Conservation (phyloP, 257 asterid genomes). For the Galeopsis tetrahit region DNA sequence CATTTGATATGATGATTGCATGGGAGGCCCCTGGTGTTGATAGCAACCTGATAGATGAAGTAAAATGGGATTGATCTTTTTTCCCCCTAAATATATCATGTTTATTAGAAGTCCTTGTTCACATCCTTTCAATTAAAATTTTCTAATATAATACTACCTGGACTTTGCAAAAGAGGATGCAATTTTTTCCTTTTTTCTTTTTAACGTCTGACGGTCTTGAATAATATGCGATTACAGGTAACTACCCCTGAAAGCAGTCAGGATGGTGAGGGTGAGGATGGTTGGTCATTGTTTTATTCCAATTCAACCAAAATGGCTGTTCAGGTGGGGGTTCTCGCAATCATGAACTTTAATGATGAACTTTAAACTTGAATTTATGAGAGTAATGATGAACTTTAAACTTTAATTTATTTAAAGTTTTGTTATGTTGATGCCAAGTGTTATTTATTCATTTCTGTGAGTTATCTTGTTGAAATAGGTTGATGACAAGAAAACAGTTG, state of each 20-base stretch:
- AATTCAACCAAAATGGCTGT: constrained; percentile 88
- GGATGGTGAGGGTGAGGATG: constrained; percentile 74
- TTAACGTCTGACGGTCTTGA: constrained; percentile 18
- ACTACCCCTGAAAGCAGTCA: constrained; percentile 45
- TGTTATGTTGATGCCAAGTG: constrained; percentile 29
- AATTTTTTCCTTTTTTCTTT: constrained; percentile 15
- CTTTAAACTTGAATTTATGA: not conserved
- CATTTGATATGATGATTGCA: constrained; percentile 94
- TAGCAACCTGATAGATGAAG: constrained; percentile 47
- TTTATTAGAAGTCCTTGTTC: not conserved
- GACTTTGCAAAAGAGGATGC: constrained; percentile 25
- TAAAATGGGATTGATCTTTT: constrained; percentile 40
- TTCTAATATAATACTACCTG: not conserved
- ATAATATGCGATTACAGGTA: constrained; percentile 49
- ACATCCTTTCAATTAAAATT: constrained; percentile 1
- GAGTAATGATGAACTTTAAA: constrained; percentile 12
- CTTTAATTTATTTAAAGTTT: not conserved
- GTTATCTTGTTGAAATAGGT: constrained; percentile 57
- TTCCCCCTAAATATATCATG: not conserved
- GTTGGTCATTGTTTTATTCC: constrained; percentile 82
- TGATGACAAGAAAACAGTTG: constrained; percentile 83
- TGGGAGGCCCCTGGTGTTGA: constrained; percentile 82
- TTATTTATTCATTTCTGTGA: constrained; percentile 28
- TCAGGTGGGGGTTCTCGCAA: constrained; percentile 53
- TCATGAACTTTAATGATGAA: not conserved